Conservation (phyloP, 2,329 filamentous ascomycete species). For the Hortaea werneckii region DNA sequence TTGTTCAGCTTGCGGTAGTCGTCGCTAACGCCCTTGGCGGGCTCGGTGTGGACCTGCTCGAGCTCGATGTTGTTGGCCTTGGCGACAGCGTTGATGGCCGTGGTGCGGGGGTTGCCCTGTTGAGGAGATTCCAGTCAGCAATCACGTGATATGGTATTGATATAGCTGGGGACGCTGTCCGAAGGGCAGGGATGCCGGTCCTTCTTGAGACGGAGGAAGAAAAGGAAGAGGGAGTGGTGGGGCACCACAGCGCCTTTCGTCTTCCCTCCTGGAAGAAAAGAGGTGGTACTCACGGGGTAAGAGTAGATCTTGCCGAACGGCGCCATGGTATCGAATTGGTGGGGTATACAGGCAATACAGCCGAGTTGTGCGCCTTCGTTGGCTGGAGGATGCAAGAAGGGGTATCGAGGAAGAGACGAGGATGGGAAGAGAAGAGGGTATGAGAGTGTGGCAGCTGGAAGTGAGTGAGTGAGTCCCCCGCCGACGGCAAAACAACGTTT, state of each 20-base stretch:
- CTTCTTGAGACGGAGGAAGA: too few species aligned
- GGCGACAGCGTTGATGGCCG: conserved; percentile 80
- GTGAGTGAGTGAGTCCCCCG: not conserved
- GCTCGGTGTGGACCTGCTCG: conserved; percentile 66
- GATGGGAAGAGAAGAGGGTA: conserved; percentile 1
- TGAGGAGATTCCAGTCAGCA: not conserved
- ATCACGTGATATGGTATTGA: not conserved
- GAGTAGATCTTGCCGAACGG: conserved; percentile 97
- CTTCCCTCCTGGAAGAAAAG: not conserved
- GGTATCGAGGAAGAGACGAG: not conserved
- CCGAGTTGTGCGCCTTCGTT: conserved; percentile 22
- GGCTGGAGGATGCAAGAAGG: conserved; percentile 10
- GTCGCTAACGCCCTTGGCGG: conserved; percentile 51
- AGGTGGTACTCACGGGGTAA: conserved; percentile 52
- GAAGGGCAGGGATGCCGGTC: not conserved
- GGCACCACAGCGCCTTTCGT: not conserved
- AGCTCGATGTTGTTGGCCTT: conserved; percentile 96
- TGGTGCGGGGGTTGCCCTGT: conserved; percentile 81
- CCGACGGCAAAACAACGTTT: not conserved
- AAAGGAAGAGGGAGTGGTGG: not conserved
- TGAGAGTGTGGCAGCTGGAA: not conserved
- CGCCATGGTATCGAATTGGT: conserved; percentile 30
- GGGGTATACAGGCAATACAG: not conserved
- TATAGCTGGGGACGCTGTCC: conserved; percentile 1
- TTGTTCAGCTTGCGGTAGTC: conserved; percentile 82